A percentile compares a stretch with the other conserved stretches of the same genome.
Conservation (phyloP, 2,329 filamentous ascomycete species). For the Alternaria triticimaculans region DNA sequence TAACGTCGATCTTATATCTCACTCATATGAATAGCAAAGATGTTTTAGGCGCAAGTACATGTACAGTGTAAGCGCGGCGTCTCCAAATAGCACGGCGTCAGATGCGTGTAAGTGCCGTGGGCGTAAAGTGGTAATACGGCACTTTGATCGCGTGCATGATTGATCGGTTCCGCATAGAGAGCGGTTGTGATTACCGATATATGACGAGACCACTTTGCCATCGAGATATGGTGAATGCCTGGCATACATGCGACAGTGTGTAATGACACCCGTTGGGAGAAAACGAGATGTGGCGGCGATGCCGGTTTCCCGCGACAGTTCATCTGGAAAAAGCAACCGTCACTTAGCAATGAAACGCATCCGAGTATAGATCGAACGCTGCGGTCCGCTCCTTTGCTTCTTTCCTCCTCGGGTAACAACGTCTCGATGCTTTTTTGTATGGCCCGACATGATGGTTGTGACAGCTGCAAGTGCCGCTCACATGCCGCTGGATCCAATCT, state of each 20-base stretch:
- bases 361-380: background rate
- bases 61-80: background rate
- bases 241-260: background rate
- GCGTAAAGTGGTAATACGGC: background rate
- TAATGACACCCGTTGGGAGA: background rate
- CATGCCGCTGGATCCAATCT: slow-evolving; percentile 1
- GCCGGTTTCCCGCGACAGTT: background rate
- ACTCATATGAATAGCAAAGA: background rate
- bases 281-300: background rate
- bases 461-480: slow-evolving; percentile 5
- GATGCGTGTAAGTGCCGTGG: background rate
- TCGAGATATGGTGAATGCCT: background rate
- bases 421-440: slow-evolving; percentile 1
- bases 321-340: background rate
- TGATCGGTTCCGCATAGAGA: background rate
- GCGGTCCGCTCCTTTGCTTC: slow-evolving; percentile 6
- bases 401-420: background rate
- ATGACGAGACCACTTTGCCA: background rate
- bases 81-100: background rate
- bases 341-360: background rate
- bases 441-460: slow-evolving; percentile 3
- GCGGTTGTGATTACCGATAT: background rate
- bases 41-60: background rate
- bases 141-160: background rate
- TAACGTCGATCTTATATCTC: background rate